Percentiles rank a stretch among this genome's conserved stretches.
phyloP scores from a whole-genome alignment of 768 basidiomycete genomes.

The Mycena vitilis region DNA sequence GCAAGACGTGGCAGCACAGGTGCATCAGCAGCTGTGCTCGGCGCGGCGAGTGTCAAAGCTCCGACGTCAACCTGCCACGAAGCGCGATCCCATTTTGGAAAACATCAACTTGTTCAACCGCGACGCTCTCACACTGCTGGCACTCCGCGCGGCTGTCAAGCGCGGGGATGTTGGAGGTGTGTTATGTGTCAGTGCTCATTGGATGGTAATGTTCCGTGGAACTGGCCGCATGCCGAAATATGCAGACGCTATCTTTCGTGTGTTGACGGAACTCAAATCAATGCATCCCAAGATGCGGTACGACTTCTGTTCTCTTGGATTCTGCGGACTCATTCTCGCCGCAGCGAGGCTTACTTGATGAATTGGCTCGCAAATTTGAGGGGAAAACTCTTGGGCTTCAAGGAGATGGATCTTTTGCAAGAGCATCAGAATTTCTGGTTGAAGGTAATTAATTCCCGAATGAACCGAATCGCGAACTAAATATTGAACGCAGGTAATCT shows the following conservation, averaged over 20 bases:
- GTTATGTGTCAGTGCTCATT: conserved; percentile 31
- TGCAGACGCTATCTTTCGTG: conserved; percentile 34
- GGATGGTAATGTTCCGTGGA: conserved; percentile 41
- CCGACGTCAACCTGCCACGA: background rate
- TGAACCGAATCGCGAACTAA: background rate
- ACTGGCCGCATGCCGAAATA: conserved; percentile 40
- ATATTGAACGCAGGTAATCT: conserved; percentile 18
- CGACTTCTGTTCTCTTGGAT: background rate
- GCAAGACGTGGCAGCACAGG: background rate
- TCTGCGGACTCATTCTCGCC: background rate
- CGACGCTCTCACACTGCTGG: conserved; percentile 35
- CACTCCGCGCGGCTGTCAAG: conserved; percentile 35
- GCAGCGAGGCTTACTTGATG: conserved; percentile 36
- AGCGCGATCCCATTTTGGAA: conserved; percentile 28
- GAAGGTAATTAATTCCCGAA: conserved; percentile 32
- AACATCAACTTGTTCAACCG: conserved; percentile 39
- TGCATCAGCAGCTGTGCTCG: conserved; percentile 25
- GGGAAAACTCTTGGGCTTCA: conserved; percentile 38
- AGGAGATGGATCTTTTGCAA: conserved; percentile 46
- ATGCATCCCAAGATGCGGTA: conserved; percentile 25
- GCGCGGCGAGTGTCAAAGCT: conserved; percentile 11
- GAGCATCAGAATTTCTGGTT: conserved; percentile 46
- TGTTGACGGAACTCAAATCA: conserved; percentile 16
- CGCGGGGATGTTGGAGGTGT: conserved; percentile 40
- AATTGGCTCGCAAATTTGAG: conserved; percentile 47